Percentiles rank a stretch among this genome's conserved stretches.
phyloP scores from a whole-genome alignment of 1,284 basidiomycete genomes.

The Cystobasidium sp. region DNA sequence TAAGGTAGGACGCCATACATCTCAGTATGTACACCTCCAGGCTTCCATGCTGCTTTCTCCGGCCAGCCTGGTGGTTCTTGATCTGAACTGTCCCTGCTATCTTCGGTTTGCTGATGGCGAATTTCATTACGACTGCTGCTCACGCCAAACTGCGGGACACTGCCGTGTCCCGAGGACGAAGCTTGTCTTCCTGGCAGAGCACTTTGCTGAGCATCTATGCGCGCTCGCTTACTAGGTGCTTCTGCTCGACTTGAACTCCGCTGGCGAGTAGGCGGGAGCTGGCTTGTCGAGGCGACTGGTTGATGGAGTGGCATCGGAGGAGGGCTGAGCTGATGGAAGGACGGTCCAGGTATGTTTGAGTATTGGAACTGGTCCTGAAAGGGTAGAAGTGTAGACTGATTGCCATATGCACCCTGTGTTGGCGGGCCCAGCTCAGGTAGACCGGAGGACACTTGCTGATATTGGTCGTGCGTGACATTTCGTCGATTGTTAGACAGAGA shows the following conservation, averaged over 20 bases:
- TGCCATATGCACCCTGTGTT: not conserved
- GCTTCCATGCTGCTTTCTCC: slow-evolving; percentile 16
- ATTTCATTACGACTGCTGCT: not conserved
- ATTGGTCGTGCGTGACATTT: not conserved
- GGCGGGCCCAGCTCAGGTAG: not conserved
- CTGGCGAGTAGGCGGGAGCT: not conserved
- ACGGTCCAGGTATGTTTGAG: not conserved
- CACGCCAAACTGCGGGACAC: not conserved
- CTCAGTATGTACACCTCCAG: slow-evolving; percentile 9
- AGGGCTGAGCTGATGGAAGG: not conserved
- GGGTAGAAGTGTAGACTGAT: not conserved
- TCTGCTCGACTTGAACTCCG: slow-evolving; percentile 4
- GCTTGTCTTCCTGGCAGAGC: not conserved
- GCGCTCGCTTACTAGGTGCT: not conserved
- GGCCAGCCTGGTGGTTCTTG: slow-evolving; percentile 12
- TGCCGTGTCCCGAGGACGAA: not conserved
- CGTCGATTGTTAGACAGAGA: no score
- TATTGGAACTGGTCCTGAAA: not conserved
- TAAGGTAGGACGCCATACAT: slow-evolving; percentile 13
- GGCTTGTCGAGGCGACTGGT: not conserved
- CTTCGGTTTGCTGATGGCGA: not conserved
- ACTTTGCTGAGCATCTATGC: not conserved
- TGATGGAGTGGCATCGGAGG: not conserved
- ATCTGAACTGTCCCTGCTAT: slow-evolving; percentile 15
- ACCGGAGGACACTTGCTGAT: not conserved